Base-by-base conservation (phyloP, 306 rosid species). In the Quercus rubra region DNA sequence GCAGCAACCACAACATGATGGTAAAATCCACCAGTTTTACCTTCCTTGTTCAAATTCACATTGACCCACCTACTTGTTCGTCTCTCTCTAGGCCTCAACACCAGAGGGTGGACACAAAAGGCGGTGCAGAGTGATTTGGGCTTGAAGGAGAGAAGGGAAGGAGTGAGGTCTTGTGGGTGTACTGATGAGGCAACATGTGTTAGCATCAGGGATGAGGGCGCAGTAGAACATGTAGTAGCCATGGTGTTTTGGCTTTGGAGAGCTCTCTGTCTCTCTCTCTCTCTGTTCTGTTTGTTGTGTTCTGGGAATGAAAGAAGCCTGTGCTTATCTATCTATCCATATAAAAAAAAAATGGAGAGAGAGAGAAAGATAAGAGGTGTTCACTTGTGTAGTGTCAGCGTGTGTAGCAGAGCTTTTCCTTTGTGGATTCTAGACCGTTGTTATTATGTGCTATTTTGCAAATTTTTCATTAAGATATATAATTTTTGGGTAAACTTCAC, bases 161-260 rank as follows among this genome's bases (percentile, higher is more conserved):
- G 82, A 75, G 86, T 52, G 31, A 83, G 75, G 56, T 95, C 91
- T 73, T 86, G 89, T 10, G 83, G 87, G 69, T 80, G 81, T 0
- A 72, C 90, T 12, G 88, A 85, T n/a, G 92, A 81, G 35, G 92
- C 54, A 17, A 92, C 67, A 73, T 80, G 86, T 0, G 95, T 73
- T 25, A 93, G 85, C 90, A 91, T 89, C 15, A 91, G 88, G 13
- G 96, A 93, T 0, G 97, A 89, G 20, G 94, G 77, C 5, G 94
- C 11, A 1, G 92, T 79, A 10, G 54, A 49, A 35, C 87, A 82
- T 0, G 94, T 72, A 67, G 96, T 97, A 96, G 91, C 91, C 76
- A 81, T 78, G 46, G 54, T 49, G 54, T 49, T 49, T 0, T 7
- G 46, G 54, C 3, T 12, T 49, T 49, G 17, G 54, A 49, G 54